Evolutionary conservation across 805 yeast species (phyloP).

Genomic region (Torulaspora gathmanii): DNA sequence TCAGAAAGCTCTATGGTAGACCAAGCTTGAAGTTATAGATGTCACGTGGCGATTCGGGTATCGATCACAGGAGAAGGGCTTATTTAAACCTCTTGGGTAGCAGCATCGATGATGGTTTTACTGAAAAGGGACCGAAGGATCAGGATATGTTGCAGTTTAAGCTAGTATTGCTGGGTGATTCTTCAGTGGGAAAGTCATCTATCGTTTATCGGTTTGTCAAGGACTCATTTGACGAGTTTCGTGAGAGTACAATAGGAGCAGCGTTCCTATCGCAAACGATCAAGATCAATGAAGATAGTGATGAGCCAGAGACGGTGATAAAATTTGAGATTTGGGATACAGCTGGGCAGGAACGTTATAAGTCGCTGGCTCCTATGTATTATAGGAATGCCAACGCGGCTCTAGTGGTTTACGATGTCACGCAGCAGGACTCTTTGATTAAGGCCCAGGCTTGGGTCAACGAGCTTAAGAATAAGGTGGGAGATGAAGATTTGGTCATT

Average conservation of each 20-base stretch:
- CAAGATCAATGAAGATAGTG: slow-evolving; percentile 28
- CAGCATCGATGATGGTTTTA: neutral
- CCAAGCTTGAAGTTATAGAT: neutral
- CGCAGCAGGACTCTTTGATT: slow-evolving; percentile 62
- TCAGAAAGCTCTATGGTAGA: neutral
- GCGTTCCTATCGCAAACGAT: slow-evolving; percentile 87
- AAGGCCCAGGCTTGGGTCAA: slow-evolving; percentile 89
- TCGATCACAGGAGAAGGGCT: neutral
- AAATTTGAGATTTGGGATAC: slow-evolving; percentile 87
- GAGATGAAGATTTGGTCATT: slow-evolving; percentile 62
- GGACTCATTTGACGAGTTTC: slow-evolving; percentile 66
- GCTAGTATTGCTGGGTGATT: slow-evolving; percentile 72
- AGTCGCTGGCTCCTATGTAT: slow-evolving; percentile 78
- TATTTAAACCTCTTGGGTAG: slow-evolving; percentile 1
- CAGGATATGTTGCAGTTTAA: slow-evolving; percentile 47
- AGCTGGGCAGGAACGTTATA: slow-evolving; percentile 91
- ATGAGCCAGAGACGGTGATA: slow-evolving; percentile 29
- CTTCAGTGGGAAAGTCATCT: slow-evolving; percentile 79
- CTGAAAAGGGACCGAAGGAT: neutral
- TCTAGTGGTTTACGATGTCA: slow-evolving; percentile 79
- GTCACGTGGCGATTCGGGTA: neutral
- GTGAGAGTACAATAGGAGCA: slow-evolving; percentile 97
- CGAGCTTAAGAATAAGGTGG: slow-evolving; percentile 82
- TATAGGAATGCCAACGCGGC: slow-evolving; percentile 81
- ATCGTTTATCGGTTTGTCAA: slow-evolving; percentile 76